These are phyloP conservation scores for Cucumis hystrix DNA, from an alignment of 306 rosid genomes.

Conservation along the genomic window DNA sequence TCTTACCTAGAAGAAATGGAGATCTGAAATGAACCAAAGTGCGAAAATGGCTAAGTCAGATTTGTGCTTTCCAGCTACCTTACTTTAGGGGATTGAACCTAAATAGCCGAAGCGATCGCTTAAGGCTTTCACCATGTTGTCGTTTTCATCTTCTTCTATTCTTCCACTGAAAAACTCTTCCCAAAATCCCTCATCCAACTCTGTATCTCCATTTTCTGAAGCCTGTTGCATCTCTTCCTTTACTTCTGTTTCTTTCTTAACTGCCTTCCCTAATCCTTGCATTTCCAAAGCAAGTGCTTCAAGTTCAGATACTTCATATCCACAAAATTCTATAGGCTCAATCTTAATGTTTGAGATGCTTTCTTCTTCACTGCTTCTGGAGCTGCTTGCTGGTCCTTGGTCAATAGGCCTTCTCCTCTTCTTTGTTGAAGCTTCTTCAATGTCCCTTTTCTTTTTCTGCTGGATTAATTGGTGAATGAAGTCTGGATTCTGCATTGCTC, in stretches of 20 bases:
- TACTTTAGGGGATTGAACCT: conserved; percentile 7
- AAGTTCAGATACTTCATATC: background rate
- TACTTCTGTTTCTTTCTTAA: background rate
- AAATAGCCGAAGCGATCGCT: background rate
- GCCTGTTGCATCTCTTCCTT: background rate
- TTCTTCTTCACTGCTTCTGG: conserved; percentile 1
- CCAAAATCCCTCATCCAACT: conserved; percentile 6
- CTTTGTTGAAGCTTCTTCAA: background rate
- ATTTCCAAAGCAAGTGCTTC: conserved; percentile 8
- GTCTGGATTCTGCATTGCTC: conserved; percentile 3
- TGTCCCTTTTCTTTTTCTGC: background rate
- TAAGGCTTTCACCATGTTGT: background rate
- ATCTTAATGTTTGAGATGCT: background rate
- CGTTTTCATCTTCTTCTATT: background rate
- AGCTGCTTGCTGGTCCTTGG: background rate
- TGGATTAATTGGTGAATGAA: background rate
- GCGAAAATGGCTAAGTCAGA: background rate
- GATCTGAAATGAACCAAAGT: conserved; percentile 4
- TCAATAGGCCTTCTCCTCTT: background rate
- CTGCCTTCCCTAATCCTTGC: background rate
- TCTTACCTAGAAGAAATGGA: conserved; percentile 1
- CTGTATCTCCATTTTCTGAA: background rate
- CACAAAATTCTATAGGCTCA: background rate
- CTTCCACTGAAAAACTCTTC: conserved; percentile 6
- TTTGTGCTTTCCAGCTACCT: conserved; percentile 7